Evolutionary conservation across 2,329 filamentous ascomycete species (phyloP), one percentile per base, ranked within the genome.

Genomic region (Pleomassaria siparia): DNA sequence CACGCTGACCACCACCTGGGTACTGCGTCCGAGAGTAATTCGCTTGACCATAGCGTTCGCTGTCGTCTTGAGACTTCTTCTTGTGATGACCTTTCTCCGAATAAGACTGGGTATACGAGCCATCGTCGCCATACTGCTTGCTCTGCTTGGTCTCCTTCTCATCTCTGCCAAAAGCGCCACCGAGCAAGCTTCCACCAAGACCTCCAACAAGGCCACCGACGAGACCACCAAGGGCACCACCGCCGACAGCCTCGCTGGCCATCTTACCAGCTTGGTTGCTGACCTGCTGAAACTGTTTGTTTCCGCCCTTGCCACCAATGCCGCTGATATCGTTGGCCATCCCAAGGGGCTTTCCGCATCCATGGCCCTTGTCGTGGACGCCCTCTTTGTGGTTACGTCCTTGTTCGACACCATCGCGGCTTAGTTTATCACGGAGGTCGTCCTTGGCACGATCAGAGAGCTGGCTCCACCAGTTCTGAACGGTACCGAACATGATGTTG

Each of bases 311-410:
- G 47, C 74, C 68, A 15, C 72, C 64, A 58, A 71, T 44, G 20
- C 59, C 61, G 35, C 46, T 40, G 20, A 70, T 63, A 51, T 66
- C 80, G 72, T 88, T 91, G 53, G 85, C 83, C 81, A 95, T 88
- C 54, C 85, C 81, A 10, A 96, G 77, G 13, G 84, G 83, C 71
- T 91, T 91, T 50, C 88, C 85, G 64, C 90, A 95, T 43, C 90
- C 90, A 66, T 96, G 89, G 5, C 91, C 91, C 43, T 82, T 85
- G 70, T 96, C 91, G 13, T 90, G 74, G 10, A 92, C 86, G 22
- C 89, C 89, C 59, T 89, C 85, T 71, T 89, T 92, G 74, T 96
- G 91, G 71, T 96, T 96, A 51, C 86, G 79, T 13, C 88, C 88
- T 39, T 82, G 77, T 67, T 84, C 69, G 41, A 96, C 89, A 49